Percentiles rank a stretch among this genome's conserved stretches.
Evolutionary conservation across 805 yeast genomes (phyloP).

Genomic region (Teunomyces tritomae): DNA sequence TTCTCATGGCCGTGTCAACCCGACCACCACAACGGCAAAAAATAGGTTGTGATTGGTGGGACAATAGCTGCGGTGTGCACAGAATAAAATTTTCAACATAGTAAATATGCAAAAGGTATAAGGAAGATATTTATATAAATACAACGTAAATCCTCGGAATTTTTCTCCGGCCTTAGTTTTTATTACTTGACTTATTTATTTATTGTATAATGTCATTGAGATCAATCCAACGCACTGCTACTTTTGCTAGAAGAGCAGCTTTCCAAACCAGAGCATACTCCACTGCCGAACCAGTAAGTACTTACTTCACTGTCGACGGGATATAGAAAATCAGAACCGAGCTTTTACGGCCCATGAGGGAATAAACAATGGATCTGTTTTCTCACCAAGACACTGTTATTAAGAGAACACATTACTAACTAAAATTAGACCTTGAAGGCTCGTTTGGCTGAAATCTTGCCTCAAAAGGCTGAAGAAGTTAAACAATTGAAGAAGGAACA

Average conservation of each 20-base stretch:
- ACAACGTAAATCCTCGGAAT: slow-evolving; percentile 1
- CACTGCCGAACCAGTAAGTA: slow-evolving; percentile 36
- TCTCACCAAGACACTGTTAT: not conserved
- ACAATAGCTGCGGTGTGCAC: not conserved
- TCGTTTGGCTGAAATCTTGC: slow-evolving; percentile 88
- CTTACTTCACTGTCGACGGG: not conserved
- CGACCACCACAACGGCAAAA: slow-evolving; percentile 4
- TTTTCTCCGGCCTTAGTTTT: slow-evolving; percentile 1
- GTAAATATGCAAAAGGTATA: slow-evolving; percentile 4
- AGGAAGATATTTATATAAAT: slow-evolving; percentile 2
- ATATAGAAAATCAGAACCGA: not conserved
- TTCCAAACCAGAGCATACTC: slow-evolving; percentile 27
- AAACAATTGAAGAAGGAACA: slow-evolving; percentile 85
- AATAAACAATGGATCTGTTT: not conserved
- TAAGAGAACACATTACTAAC: slow-evolving; percentile 10
- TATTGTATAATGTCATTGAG: slow-evolving; percentile 27
- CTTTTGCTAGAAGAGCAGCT: slow-evolving; percentile 24
- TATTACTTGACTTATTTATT: slow-evolving; percentile 2
- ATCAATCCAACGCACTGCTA: slow-evolving; percentile 35
- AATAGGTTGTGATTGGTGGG: slow-evolving; percentile 3
- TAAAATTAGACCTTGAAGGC: slow-evolving; percentile 72
- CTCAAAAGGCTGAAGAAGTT: slow-evolving; percentile 89
- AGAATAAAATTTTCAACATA: slow-evolving; percentile 2
- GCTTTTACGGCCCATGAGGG: not conserved
- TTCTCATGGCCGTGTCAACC: slow-evolving; percentile 3